These are phyloP conservation scores for Sphaerostilbella broomeana DNA, from an alignment of 2,329 filamentous ascomycete genomes.

Conservation along the genomic window DNA sequence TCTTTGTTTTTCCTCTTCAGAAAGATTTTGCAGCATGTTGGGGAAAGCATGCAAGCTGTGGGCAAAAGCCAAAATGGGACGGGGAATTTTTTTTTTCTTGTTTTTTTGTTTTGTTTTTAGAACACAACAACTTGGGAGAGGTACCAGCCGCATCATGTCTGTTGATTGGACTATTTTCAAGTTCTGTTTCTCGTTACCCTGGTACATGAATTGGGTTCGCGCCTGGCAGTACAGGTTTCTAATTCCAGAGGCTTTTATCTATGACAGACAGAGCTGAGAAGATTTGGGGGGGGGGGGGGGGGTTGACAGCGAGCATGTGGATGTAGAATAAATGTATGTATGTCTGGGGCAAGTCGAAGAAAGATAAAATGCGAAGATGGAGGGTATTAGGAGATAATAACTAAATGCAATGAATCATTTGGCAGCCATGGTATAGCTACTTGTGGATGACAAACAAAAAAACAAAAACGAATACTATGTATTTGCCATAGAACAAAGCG, in stretches of 20 bases:
- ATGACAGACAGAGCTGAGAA: too few relatives aligned
- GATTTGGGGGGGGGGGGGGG: too few relatives aligned
- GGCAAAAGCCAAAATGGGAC: constrained; percentile 3
- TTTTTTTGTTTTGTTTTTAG: constrained; percentile 7
- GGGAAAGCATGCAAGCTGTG: too few relatives aligned
- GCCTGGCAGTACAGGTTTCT: background rate
- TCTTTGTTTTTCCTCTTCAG: too few relatives aligned
- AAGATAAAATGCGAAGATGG: background rate
- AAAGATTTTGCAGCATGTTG: too few relatives aligned
- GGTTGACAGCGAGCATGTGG: too few relatives aligned
- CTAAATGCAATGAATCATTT: constrained; percentile 8
- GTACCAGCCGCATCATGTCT: background rate
- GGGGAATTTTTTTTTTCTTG: constrained; percentile 7
- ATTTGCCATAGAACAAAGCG: too few relatives aligned
- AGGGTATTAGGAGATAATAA: constrained; percentile 2
- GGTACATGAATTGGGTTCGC: constrained; percentile 1
- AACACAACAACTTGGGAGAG: constrained; percentile 5
- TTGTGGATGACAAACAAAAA: background rate
- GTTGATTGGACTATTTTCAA: constrained; percentile 11
- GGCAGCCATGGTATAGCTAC: background rate
- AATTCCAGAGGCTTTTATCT: too few relatives aligned
- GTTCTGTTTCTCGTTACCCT: background rate
- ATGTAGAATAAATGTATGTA: too few relatives aligned
- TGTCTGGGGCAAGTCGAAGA: too few relatives aligned
- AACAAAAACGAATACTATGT: too few relatives aligned